Conservation (phyloP, 495 filamentous ascomycete species). For the Bombardia bombarda region DNA sequence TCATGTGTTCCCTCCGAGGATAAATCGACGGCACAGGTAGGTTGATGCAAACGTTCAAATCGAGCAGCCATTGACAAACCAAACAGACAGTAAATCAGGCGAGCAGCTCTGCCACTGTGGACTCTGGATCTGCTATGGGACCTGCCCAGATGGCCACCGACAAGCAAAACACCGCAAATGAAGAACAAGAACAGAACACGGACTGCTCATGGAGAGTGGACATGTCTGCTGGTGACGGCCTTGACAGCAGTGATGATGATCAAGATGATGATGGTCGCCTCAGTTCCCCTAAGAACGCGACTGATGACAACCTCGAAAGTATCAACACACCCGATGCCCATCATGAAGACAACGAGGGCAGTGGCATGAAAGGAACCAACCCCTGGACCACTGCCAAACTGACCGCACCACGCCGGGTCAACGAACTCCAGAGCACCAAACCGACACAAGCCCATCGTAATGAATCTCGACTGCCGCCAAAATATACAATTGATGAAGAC, state of each 20-base stretch:
- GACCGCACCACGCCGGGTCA: neutral
- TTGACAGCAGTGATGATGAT: constrained; percentile 8
- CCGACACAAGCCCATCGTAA: neutral
- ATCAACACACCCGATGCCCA: neutral
- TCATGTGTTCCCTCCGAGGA: too few species aligned
- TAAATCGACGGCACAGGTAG: too few species aligned
- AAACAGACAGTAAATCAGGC: too few species aligned
- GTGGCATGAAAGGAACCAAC: constrained; percentile 16
- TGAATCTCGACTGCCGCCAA: neutral
- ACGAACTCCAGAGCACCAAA: neutral
- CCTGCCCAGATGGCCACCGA: neutral
- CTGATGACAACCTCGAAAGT: neutral
- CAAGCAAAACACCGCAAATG: neutral
- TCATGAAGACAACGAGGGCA: neutral
- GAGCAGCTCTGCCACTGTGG: too few species aligned
- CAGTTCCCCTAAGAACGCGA: neutral
- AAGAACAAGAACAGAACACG: neutral
- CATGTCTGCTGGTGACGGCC: constrained; percentile 7
- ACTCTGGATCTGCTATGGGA: neutral
- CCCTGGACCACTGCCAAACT: constrained; percentile 20
- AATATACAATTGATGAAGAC: too few species aligned
- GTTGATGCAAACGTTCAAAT: too few species aligned
- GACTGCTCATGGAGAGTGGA: constrained; percentile 13
- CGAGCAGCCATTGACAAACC: neutral
- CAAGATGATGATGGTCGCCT: neutral